Base-by-base conservation (phyloP, 2,329 filamentous ascomycete species). In the Aspergillus pseudotamarii region DNA sequence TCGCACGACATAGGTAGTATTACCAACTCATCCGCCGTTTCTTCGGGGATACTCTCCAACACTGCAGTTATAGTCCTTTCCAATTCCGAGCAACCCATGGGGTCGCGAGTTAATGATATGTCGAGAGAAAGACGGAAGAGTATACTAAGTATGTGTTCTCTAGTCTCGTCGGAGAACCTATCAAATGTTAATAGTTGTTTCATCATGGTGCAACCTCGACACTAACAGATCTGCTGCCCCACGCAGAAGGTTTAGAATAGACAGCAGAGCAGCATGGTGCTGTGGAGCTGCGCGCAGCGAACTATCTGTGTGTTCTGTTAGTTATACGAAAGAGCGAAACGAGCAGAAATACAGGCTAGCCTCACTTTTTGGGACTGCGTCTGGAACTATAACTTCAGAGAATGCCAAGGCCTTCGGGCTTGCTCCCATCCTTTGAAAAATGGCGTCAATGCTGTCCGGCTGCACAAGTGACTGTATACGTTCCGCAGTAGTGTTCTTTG, bases 391-490 rank as follows among this genome's bases (percentile, higher is more conserved):
- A 21, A 65, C 46, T 8, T 74, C 65, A 30, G 73, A 69, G 34
- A 73, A 36, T 51, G 74, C 76, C 19, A 85, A 76, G 45, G 84
- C 82, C 38, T 81, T 78, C 2, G 79, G 78, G 1, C 60, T 76
- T 46, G 87, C 88, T 3, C 89, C 89, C 6, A 93, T 72, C 19
- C 78, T 78, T 57, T 76, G 75, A 65, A 94, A 90, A 12, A 92
- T 76, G 6, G 78, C 73, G 57, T 86, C 71, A 12, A 85, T 72
- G 56, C 77, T 72, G 32, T 69, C 58, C 11, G 72, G 71, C 69
- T 59, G 88, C 67, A 71, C 78, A 67, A 73, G 68, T 0, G 68
- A 68, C 30, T 66, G 69, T 26, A 79, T 62, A n/a, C 76, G 74
- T 51, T 76, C 61, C 16, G 67, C 58, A 30, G 70, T 62, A 21